A percentile compares a stretch with the other conserved stretches of the same genome.
Conservation (phyloP, 2,329 filamentous ascomycete species). For the Exophiala sp. region DNA sequence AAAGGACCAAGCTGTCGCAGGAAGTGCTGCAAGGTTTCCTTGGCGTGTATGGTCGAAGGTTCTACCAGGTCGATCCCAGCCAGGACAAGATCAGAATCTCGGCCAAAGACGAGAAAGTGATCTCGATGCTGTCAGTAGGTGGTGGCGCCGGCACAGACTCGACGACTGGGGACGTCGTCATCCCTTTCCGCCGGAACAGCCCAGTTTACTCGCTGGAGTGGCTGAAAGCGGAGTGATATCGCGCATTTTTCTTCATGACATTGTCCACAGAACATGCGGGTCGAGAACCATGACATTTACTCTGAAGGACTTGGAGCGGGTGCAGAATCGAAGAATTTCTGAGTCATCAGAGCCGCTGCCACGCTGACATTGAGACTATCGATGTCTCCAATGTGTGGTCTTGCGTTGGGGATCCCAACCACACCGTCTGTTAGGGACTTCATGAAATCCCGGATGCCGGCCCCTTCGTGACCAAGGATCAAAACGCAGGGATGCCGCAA, state of each 20-base stretch:
- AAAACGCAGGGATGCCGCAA: slow-evolving; percentile 63
- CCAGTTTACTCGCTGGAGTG: slow-evolving; percentile 22
- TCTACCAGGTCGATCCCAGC: slow-evolving; percentile 38
- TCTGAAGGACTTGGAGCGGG: neutral
- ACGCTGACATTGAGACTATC: slow-evolving; percentile 94
- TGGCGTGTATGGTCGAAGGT: slow-evolving; percentile 50
- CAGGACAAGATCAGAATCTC: slow-evolving; percentile 15
- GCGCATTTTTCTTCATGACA: too few relatives aligned
- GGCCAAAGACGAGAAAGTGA: slow-evolving; percentile 18
- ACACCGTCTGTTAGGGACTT: slow-evolving; percentile 59
- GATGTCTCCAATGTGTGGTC: slow-evolving; percentile 48
- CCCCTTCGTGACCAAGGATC: slow-evolving; percentile 75
- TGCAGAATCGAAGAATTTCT: slow-evolving; percentile 23
- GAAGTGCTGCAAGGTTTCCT: slow-evolving; percentile 55
- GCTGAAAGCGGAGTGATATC: slow-evolving; percentile 1
- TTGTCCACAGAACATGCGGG: neutral
- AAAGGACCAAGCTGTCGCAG: slow-evolving; percentile 49
- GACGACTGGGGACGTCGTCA: slow-evolving; percentile 13
- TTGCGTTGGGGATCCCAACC: slow-evolving; percentile 55
- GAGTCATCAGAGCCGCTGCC: slow-evolving; percentile 52
- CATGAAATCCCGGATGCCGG: slow-evolving; percentile 62
- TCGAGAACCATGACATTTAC: neutral
- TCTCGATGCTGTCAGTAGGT: neutral
- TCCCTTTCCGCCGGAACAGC: slow-evolving; percentile 20
- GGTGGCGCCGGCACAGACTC: slow-evolving; percentile 1